These are phyloP conservation scores for Macrocystidia cucumis DNA, from an alignment of 1,284 basidiomycete species.

Conservation along the genomic window DNA sequence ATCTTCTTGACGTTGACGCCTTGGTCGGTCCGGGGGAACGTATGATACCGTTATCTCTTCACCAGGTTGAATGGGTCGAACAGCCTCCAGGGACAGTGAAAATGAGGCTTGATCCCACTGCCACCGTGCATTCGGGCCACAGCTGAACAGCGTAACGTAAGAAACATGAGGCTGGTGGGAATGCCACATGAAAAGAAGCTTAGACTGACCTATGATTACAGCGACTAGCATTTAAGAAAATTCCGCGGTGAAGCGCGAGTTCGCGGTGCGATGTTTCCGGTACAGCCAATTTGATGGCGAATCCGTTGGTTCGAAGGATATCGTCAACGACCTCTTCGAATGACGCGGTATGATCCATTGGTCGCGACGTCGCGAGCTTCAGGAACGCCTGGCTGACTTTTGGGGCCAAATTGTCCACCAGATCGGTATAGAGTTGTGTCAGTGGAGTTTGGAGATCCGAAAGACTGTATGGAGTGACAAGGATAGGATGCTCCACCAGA, in stretches of 20 bases:
- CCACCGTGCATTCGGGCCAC: slow-evolving; percentile 33
- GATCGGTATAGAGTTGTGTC: slow-evolving; percentile 17
- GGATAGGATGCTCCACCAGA: slow-evolving; percentile 26
- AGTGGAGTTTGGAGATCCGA: slow-evolving; percentile 13
- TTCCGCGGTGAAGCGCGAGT: slow-evolving; percentile 21
- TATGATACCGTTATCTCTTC: slow-evolving; percentile 39
- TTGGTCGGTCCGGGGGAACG: slow-evolving; percentile 15
- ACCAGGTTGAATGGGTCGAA: slow-evolving; percentile 26
- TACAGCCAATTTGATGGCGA: slow-evolving; percentile 24
- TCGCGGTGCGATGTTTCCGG: slow-evolving; percentile 15
- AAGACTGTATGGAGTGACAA: slow-evolving; percentile 24
- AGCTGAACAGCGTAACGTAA: too few relatives aligned
- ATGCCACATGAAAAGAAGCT: not conserved
- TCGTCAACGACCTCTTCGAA: slow-evolving; percentile 7
- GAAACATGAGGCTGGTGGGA: not conserved
- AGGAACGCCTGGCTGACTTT: slow-evolving; percentile 14
- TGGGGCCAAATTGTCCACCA: slow-evolving; percentile 18
- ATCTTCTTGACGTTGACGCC: slow-evolving; percentile 16
- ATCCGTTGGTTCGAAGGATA: slow-evolving; percentile 25
- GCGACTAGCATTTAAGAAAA: slow-evolving; percentile 28
- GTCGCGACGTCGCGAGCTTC: slow-evolving; percentile 15
- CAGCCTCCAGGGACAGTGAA: slow-evolving; percentile 27
- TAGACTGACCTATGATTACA: slow-evolving; percentile 32
- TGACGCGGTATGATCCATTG: too few relatives aligned
- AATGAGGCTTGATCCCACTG: slow-evolving; percentile 26